These are phyloP conservation scores for Telfairia occidentalis DNA, from an alignment of 331 rosid genomes.

Conservation along the genomic window DNA sequence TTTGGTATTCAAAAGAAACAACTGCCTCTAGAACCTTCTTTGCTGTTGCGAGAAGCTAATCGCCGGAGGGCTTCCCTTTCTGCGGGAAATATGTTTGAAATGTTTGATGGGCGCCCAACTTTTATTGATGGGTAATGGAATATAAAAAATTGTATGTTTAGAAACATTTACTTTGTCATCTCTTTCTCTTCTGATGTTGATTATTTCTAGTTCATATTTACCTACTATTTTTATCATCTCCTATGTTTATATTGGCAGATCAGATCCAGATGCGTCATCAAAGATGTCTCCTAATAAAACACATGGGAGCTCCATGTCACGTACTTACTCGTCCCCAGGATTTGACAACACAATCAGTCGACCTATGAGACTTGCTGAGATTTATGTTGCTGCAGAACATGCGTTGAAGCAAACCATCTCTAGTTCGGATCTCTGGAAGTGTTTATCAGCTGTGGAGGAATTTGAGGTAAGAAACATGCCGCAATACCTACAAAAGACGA, in stretches of 20 bases:
- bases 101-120: slow-evolving; percentile 54
- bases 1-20: slow-evolving; percentile 82
- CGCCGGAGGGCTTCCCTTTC: slow-evolving; percentile 97
- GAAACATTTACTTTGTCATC: slow-evolving; percentile 6
- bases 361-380: slow-evolving; percentile 98
- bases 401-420: slow-evolving; percentile 70
- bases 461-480: slow-evolving; percentile 64
- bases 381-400: slow-evolving; percentile 81
- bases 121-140: slow-evolving; percentile 57
- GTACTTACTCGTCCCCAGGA: slow-evolving; percentile 90
- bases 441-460: slow-evolving; percentile 67
- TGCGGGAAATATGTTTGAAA: slow-evolving; percentile 67
- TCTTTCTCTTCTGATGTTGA: background rate
- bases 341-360: slow-evolving; percentile 65
- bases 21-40: slow-evolving; percentile 89
- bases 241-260: slow-evolving; percentile 56
- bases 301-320: slow-evolving; percentile 53
- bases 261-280: slow-evolving; percentile 55
- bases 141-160: slow-evolving; percentile 10
- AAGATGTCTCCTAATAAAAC: slow-evolving; percentile 57
- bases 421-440: slow-evolving; percentile 45
- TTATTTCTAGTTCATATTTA: slow-evolving; percentile 5
- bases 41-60: slow-evolving; percentile 89
- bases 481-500: background rate
- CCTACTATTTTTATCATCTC: slow-evolving; percentile 17